A percentile compares a stretch with the other conserved stretches of the same genome.
Conservation (phyloP, 768 basidiomycete species). For the Pulveroboletus sp. region DNA sequence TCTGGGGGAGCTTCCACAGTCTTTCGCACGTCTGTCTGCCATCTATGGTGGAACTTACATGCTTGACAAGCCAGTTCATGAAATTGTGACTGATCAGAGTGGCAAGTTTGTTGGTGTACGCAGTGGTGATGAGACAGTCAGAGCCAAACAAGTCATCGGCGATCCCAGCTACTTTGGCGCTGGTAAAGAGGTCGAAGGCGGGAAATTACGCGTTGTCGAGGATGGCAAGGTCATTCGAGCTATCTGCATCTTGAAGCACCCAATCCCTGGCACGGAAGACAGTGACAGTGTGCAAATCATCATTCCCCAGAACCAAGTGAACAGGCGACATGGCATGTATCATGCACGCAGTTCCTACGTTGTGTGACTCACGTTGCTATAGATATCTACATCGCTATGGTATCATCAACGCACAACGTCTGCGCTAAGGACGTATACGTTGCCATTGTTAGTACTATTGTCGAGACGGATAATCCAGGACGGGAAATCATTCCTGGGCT, state of each 20-base stretch:
- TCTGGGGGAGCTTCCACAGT: slow-evolving; percentile 97
- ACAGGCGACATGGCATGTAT: slow-evolving; percentile 78
- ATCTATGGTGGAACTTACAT: slow-evolving; percentile 99
- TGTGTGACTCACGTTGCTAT: slow-evolving; percentile 6
- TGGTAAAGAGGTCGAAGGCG: slow-evolving; percentile 55
- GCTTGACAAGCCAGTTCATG: slow-evolving; percentile 93
- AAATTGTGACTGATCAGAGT: slow-evolving; percentile 78
- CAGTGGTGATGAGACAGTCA: slow-evolving; percentile 85
- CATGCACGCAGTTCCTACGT: not conserved
- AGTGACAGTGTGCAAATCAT: slow-evolving; percentile 95
- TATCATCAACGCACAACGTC: slow-evolving; percentile 96
- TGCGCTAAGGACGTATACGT: slow-evolving; percentile 93
- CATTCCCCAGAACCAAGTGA: slow-evolving; percentile 97
- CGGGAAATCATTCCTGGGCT: slow-evolving; percentile 90
- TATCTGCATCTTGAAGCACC: slow-evolving; percentile 97
- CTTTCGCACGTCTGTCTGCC: slow-evolving; percentile 95
- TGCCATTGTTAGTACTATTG: slow-evolving; percentile 97
- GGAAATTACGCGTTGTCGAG: slow-evolving; percentile 85
- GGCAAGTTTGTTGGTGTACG: slow-evolving; percentile 94
- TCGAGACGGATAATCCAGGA: slow-evolving; percentile 91
- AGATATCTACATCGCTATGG: slow-evolving; percentile 99
- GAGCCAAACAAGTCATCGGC: slow-evolving; percentile 96
- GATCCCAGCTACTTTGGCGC: slow-evolving; percentile 97
- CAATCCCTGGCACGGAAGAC: slow-evolving; percentile 95
- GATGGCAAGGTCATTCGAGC: slow-evolving; percentile 93